Conservation (phyloP, 2,329 filamentous ascomycete genomes). For the Calonectria crousiana region DNA sequence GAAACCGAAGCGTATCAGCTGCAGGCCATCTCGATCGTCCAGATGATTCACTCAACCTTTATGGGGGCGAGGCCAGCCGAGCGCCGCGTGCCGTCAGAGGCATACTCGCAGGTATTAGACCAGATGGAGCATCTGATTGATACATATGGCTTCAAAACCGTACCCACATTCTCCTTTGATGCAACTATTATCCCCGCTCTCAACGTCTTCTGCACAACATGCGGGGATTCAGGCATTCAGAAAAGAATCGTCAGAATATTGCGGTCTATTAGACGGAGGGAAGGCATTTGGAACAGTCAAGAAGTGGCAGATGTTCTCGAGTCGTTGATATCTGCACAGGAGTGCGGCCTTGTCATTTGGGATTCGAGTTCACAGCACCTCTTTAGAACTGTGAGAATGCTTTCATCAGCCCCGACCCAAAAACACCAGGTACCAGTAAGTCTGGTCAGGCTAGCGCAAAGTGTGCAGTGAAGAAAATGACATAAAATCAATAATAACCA, state of each 20-base stretch:
- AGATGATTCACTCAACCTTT: background rate
- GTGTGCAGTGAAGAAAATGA: background rate
- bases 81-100: too few relatives aligned
- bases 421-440: background rate
- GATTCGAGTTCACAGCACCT: background rate
- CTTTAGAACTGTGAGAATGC: background rate
- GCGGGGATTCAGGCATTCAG: background rate
- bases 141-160: background rate
- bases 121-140: background rate
- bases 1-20: background rate
- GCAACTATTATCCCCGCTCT: background rate
- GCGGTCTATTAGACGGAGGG: background rate
- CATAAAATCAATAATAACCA: background rate
- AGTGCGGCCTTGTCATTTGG: background rate
- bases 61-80: background rate
- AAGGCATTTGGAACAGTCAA: background rate
- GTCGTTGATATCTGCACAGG: background rate
- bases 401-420: background rate
- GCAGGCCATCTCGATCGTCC: background rate
- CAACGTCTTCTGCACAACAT: background rate
- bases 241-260: background rate
- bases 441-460: background rate
- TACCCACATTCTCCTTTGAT: background rate
- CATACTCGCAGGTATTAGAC: background rate
- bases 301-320: background rate